Percentiles rank a stretch among this genome's conserved stretches.
Evolutionary conservation across 2,329 filamentous ascomycete genomes (phyloP).

Genomic region (Lizonia empirigonia): DNA sequence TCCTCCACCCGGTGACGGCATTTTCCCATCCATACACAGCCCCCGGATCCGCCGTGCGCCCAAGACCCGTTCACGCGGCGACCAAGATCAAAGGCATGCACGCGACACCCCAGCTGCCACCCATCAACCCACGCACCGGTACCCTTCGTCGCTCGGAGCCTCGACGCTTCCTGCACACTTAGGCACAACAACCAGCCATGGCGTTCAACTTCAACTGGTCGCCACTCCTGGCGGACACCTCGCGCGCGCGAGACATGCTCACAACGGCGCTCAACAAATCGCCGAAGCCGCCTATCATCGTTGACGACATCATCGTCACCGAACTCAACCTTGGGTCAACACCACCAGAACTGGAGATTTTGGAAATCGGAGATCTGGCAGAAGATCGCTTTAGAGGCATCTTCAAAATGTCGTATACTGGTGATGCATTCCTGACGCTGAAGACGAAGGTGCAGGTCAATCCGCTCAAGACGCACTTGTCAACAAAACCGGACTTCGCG

Average conservation of each 20-base stretch:
- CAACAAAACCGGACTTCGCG: constrained; percentile 88
- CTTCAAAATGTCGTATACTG: constrained; percentile 98
- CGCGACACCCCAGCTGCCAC: constrained; percentile 41
- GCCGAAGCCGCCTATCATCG: constrained; percentile 96
- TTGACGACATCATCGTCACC: constrained; percentile 98
- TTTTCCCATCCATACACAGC: constrained; percentile 15
- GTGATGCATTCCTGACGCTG: constrained; percentile 92
- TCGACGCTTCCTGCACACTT: constrained; percentile 22
- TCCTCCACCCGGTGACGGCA: constrained; percentile 10
- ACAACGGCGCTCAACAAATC: constrained; percentile 97
- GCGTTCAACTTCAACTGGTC: constrained; percentile 99
- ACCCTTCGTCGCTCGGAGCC: constrained; percentile 24
- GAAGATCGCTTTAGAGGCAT: constrained; percentile 97
- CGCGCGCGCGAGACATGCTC: constrained; percentile 89
- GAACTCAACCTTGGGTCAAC: constrained; percentile 96
- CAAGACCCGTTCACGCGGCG: constrained; percentile 42
- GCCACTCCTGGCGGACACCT: constrained; percentile 92
- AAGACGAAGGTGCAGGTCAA: constrained; percentile 98
- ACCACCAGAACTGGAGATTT: constrained; percentile 91
- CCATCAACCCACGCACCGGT: constrained; percentile 24
- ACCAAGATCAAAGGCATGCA: constrained; percentile 41
- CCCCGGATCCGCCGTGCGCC: constrained; percentile 17
- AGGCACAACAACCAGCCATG: constrained; percentile 61
- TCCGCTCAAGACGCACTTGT: constrained; percentile 92
- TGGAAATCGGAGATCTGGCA: constrained; percentile 96